Evolutionary conservation across 768 basidiomycete species (phyloP), one percentile per base, ranked within the genome.

Genomic region (Leccinum disarticulatum): DNA sequence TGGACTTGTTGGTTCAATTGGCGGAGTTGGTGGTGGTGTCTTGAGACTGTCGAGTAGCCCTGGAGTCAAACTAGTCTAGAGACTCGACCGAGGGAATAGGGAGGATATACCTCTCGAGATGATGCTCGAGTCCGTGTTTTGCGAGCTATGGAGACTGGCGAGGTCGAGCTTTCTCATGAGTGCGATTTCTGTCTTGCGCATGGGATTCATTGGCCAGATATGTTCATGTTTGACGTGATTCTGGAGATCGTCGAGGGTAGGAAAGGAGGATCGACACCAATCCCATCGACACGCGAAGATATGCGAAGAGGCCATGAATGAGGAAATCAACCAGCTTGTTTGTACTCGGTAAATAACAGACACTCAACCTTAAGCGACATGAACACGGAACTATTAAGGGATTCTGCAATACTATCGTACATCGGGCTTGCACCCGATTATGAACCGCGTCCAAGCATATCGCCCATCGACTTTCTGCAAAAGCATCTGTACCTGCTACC

Each of bases 381-480:
- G 54, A 17, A 58, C 49, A 22, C 10, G 30, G 2, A 54, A 27
- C 56, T 62, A 64, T 30, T 61, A 19, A n/a, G 50, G 19, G 54
- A 50, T 36, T 38, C 59, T 38, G 66, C 69, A 13, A 60, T 82
- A 52, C 71, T 84, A 43, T 70, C 68, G 36, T 84, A 84, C 67
- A 74, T 94, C 11, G 84, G 81, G 8, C 79, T 93, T 27, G 79
- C 86, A 19, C 61, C 67, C 0, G 79, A 83, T 64, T 86, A 88
- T 66, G 68, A 73, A 30, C 91, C 90, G 0, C 83, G 81, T 19
- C 92, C 91, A 13, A 70, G 74, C 28, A 64, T 68, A 5, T 77
- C 81, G 10, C 85, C 92, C 0, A 74, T 90, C 55, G 74, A 79
- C 2, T 94, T 94, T 71, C 80, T 94, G 57, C 70, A 66, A 9